Evolutionary conservation across 2,329 filamentous ascomycete genomes (phyloP), one percentile per base, ranked within the genome.

Genomic region (Zymoseptoria passerinii): DNA sequence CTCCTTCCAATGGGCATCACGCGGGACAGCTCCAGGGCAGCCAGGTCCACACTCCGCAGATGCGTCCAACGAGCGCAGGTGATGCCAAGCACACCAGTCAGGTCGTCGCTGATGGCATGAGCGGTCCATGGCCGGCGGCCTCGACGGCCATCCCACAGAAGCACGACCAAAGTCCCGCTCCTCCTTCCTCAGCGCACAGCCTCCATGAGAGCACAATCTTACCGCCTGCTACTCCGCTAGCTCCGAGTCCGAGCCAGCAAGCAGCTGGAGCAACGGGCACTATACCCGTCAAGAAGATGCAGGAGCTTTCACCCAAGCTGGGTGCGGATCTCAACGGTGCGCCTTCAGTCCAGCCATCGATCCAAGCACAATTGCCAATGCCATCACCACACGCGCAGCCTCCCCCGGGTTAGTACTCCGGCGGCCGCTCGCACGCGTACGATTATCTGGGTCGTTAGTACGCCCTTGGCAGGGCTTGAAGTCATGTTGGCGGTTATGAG

Each of bases 101-200:
- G 8, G 62, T 71, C 8, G 69, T 65, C 2, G 68, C 67, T 2
- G 69, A 71, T 53, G 69, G 69, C 8, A 71, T 71, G 69, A 64
- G 63, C 18, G 69, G 69, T 7, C 69, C 69, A 1, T 71, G 69
- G 69, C 69, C 68, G 5, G 60, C 63, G 18, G 64, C 65, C 18
- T 66, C 63, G 40, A 62, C 65, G 9, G 63, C 64, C 7, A 71
- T 71, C 50, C 69, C 69, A 20, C 63, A 66, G 52, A 71, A 71
- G 60, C 67, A 71, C 50, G 68, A 70, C 52, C 65, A 65, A 28
- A 62, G 61, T 48, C 65, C 64, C 9, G 61, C 60, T 23, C 63
- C 61, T 28, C 59, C 60, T 18, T 19, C 59, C n/a, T 61, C 61
- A 16, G 50, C 56, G 10, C 62, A 62, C 16, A 57, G 51, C 18